phyloP scores from a whole-genome alignment of 2,329 filamentous ascomycete genomes.

The Pseudocercospora vitis region DNA sequence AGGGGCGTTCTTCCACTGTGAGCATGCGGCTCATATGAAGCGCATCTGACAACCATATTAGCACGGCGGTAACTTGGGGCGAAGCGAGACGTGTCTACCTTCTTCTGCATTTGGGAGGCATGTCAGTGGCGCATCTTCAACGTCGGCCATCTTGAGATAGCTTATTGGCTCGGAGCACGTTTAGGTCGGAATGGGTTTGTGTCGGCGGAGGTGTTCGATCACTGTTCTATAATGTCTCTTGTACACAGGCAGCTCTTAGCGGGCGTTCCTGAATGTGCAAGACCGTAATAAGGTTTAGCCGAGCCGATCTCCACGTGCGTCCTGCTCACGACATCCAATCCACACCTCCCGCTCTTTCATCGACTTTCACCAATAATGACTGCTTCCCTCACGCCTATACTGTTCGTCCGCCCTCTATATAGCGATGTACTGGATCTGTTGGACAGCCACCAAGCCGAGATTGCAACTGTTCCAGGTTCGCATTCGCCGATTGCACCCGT shows the following conservation, averaged over 20 bases:
- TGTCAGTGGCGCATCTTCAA: conserved; percentile 12
- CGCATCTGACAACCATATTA: conserved; percentile 62
- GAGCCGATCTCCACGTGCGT: background rate
- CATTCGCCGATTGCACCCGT: background rate
- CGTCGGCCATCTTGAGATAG: conserved; percentile 15
- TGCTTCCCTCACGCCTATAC: background rate
- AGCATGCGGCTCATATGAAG: conserved; percentile 85
- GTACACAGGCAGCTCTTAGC: no score
- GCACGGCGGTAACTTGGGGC: no score
- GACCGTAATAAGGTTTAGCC: background rate
- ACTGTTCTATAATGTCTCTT: no score
- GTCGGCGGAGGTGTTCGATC: no score
- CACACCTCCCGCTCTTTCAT: conserved; percentile 4
- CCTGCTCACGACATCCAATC: background rate
- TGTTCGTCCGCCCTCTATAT: background rate
- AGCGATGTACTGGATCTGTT: background rate
- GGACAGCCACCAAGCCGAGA: background rate
- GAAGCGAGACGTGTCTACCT: conserved; percentile 19
- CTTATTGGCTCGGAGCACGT: no score
- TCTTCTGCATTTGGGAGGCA: conserved; percentile 33
- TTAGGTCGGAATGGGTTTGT: no score
- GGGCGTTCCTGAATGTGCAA: background rate
- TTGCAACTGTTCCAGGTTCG: conserved; percentile 2
- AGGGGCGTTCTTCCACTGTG: conserved; percentile 87
- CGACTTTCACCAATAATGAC: conserved; percentile 3